These are phyloP conservation scores for Candida oleophila DNA, from an alignment of 805 yeast genomes.

Conservation along the genomic window DNA sequence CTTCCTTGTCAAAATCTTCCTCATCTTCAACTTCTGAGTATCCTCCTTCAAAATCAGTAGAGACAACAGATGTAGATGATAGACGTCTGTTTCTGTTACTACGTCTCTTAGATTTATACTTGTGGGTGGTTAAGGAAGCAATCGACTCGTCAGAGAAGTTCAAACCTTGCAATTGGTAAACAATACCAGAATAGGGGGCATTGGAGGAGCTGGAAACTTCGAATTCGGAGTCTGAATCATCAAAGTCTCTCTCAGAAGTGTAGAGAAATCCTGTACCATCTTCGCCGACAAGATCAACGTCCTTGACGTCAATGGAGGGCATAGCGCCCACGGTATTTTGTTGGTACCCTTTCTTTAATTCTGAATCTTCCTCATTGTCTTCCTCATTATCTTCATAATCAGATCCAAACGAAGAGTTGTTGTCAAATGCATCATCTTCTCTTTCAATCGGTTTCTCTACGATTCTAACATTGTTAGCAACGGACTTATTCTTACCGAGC, in stretches of 20 bases:
- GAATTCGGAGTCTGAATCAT: conserved; percentile 41
- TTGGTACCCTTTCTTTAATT: neutral
- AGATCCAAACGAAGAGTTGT: neutral
- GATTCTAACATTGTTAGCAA: conserved; percentile 53
- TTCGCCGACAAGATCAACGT: conserved; percentile 44
- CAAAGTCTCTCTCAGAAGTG: conserved; percentile 44
- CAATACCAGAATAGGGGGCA: conserved; percentile 38
- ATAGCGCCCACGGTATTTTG: too few relatives aligned
- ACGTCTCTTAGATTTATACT: conserved; percentile 32
- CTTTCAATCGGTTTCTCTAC: conserved; percentile 46
- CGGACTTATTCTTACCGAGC: conserved; percentile 52
- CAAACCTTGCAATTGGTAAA: conserved; percentile 48
- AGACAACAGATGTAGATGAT: conserved; percentile 35
- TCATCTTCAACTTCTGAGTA: conserved; percentile 31
- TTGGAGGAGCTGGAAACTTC: conserved; percentile 17
- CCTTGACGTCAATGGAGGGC: conserved; percentile 39
- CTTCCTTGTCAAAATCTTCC: conserved; percentile 84
- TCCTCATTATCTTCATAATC: conserved; percentile 24
- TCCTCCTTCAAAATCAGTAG: conserved; percentile 49
- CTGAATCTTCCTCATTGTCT: conserved; percentile 17
- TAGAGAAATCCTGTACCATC: conserved; percentile 52
- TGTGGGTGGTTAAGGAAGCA: conserved; percentile 48
- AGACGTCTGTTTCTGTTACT: conserved; percentile 30
- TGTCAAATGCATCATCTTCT: conserved; percentile 25
- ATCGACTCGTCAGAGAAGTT: conserved; percentile 60